A percentile compares a stretch with the other conserved stretches of the same genome.
These are phyloP conservation scores for Suaeda aralocaspica DNA, from an alignment of 148 eudicot species.

Conservation along the genomic window DNA sequence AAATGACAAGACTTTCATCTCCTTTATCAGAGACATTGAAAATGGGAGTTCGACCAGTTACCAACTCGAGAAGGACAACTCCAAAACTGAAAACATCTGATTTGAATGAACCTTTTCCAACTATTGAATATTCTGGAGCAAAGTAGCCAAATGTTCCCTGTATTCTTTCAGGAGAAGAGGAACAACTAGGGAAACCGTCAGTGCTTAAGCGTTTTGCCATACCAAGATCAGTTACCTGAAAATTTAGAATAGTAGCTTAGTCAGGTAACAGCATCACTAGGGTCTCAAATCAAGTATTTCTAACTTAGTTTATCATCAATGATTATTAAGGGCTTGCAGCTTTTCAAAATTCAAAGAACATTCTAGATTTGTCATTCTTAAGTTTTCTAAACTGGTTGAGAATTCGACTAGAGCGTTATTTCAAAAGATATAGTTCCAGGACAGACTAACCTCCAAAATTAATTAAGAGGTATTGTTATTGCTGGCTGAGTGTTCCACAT, in stretches of 20 bases:
- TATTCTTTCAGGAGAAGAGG: slow-evolving; percentile 88
- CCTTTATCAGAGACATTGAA: slow-evolving; percentile 43
- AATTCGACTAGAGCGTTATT: background rate
- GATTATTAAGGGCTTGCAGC: background rate
- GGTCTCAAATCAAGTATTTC: background rate
- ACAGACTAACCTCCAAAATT: background rate
- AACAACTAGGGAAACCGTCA: slow-evolving; percentile 65
- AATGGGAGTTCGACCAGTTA: slow-evolving; percentile 84
- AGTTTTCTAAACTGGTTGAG: background rate
- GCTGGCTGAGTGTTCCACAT: too few species aligned
- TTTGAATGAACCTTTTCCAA: slow-evolving; percentile 79
- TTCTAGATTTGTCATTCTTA: background rate
- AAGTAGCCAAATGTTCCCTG: slow-evolving; percentile 98
- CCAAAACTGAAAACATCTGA: slow-evolving; percentile 99
- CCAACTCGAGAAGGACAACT: slow-evolving; percentile 90
- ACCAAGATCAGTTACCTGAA: slow-evolving; percentile 96
- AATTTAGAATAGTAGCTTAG: background rate
- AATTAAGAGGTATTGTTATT: background rate
- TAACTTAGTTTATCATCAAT: too few species aligned
- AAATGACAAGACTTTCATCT: slow-evolving; percentile 88
- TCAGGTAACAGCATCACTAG: background rate
- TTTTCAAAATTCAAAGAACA: background rate
- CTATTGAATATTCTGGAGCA: slow-evolving; percentile 91
- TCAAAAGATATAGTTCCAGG: background rate
- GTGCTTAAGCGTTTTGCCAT: slow-evolving; percentile 71